Percentiles rank a stretch among this genome's conserved stretches.
These are phyloP conservation scores for Quercus bicolor DNA, from an alignment of 306 rosid genomes.

Conservation along the genomic window DNA sequence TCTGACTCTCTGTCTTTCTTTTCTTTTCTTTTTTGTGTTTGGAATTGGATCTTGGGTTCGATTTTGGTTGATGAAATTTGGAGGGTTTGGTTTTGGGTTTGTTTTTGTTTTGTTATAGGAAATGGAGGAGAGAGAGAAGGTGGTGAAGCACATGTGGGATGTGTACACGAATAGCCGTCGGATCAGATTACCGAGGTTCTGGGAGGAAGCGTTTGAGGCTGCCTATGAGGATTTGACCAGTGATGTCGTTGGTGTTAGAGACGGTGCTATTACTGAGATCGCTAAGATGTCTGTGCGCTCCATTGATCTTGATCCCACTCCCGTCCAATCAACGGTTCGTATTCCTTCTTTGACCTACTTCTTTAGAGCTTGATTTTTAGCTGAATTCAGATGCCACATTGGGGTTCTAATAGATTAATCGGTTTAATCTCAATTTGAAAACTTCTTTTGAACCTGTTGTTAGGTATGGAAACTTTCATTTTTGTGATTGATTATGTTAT, in stretches of 20 bases:
- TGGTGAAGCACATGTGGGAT: constrained; percentile 98
- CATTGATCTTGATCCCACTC: constrained; percentile 67
- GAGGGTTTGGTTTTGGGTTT: not conserved
- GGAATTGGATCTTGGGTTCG: constrained; percentile 25
- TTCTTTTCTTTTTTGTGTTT: not conserved
- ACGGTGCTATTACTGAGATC: constrained; percentile 77
- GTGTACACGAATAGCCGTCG: constrained; percentile 88
- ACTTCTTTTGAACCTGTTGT: not conserved
- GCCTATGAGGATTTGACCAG: constrained; percentile 87
- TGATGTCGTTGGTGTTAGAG: constrained; percentile 73
- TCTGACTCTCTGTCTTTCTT: not conserved
- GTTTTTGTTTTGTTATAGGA: constrained; percentile 42
- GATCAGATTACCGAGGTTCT: constrained; percentile 85
- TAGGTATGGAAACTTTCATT: not conserved
- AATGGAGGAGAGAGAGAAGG: constrained; percentile 99
- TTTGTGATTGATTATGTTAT: not conserved
- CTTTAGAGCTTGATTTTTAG: not conserved
- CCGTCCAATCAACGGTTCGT: constrained; percentile 77
- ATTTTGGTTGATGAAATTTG: constrained; percentile 6
- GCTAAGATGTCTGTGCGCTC: constrained; percentile 93
- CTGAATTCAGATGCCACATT: not conserved
- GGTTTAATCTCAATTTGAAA: not conserved
- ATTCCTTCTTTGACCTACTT: not conserved
- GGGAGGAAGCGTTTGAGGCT: constrained; percentile 97
- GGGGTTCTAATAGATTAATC: not conserved